These are phyloP conservation scores for Ceriops zippeliana DNA, from an alignment of 345 rosid genomes.

Conservation along the genomic window DNA sequence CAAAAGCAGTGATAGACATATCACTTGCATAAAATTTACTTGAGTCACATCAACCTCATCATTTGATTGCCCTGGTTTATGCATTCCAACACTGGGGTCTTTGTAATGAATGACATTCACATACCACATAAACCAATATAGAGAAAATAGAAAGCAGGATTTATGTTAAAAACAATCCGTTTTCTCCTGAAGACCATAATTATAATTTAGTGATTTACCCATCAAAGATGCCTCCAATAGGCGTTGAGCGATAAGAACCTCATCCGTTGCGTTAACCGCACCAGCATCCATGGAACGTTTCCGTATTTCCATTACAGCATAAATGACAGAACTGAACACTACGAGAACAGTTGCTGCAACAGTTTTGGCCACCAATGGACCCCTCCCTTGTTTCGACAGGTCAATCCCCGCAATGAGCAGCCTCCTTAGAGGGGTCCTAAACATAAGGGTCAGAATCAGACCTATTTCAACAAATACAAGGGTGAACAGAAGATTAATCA, in stretches of 20 bases:
- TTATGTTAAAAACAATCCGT: no score
- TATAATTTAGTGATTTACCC: conserved; percentile 14
- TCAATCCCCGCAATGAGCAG: conserved; percentile 37
- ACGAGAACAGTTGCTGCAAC: conserved; percentile 39
- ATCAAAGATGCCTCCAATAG: conserved; percentile 46
- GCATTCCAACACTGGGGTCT: no score
- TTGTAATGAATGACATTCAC: not conserved
- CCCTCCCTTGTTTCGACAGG: conserved; percentile 41
- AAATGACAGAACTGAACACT: conserved; percentile 30
- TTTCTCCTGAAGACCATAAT: no score
- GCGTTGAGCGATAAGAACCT: conserved; percentile 38
- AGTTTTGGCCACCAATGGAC: conserved; percentile 38
- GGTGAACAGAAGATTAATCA: conserved; percentile 40
- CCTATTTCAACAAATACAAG: conserved; percentile 40
- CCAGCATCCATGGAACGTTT: conserved; percentile 31
- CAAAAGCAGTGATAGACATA: no score
- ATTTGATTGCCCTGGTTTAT: no score
- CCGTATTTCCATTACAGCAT: conserved; percentile 19
- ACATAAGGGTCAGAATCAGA: conserved; percentile 31
- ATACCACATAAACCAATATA: no score
- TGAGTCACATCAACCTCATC: no score
- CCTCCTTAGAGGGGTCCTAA: conserved; percentile 35
- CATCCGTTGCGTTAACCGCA: conserved; percentile 41
- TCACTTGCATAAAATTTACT: no score
- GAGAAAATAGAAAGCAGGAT: not conserved